Conservation (phyloP, 2,329 filamentous ascomycete species). For the Phialophora tarda region DNA sequence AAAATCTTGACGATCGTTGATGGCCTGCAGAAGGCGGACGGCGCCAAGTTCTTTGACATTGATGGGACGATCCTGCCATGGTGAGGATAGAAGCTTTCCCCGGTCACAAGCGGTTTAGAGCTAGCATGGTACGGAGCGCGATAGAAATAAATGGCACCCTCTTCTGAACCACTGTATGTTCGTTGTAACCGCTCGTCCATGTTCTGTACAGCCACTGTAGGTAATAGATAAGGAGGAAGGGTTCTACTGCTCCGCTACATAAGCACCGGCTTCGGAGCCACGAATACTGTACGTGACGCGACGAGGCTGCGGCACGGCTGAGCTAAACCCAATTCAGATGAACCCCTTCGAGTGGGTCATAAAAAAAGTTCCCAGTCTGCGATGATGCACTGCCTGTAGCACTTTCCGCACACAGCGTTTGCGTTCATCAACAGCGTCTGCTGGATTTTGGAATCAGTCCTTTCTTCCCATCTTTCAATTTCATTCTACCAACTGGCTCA, state of each 20-base stretch:
- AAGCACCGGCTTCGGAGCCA: not conserved
- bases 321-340: not conserved
- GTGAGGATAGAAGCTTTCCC: not conserved
- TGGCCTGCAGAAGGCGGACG: constrained; percentile 12
- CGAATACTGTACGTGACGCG: not conserved
- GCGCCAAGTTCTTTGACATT: constrained; percentile 23
- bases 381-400: not conserved
- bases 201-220: not conserved
- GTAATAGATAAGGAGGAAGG: no score
- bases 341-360: not conserved
- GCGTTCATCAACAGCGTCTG: not conserved
- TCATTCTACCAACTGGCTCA: not conserved
- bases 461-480: not conserved
- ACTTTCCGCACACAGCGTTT: not conserved
- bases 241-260: no score
- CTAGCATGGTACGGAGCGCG: not conserved
- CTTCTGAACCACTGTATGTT: not conserved
- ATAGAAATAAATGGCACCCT: not conserved
- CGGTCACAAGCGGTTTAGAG: not conserved
- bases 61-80: constrained; percentile 26
- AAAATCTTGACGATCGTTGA: constrained; percentile 22
- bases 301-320: not conserved
- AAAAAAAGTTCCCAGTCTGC: constrained; percentile 4
- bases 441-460: not conserved
- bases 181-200: not conserved